phyloP scores from a whole-genome alignment of 1,284 basidiomycete genomes.

The Marasmius fiardii region DNA sequence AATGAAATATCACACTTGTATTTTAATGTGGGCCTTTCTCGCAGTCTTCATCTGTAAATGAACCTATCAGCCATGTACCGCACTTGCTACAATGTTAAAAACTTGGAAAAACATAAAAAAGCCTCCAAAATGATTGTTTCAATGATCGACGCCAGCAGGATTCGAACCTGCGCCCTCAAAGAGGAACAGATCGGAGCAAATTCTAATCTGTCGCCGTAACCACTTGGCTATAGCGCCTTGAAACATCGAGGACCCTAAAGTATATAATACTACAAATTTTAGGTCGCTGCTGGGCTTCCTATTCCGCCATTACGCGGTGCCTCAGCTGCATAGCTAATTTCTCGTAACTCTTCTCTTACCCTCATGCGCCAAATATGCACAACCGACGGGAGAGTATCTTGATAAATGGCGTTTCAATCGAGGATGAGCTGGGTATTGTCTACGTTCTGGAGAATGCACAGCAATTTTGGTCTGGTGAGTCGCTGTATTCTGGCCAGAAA shows the following conservation, averaged over 20 bases:
- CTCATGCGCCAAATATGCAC: neutral
- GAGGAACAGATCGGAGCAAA: conserved; percentile 59
- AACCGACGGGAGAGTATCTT: conserved; percentile 6
- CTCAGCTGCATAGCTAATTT: neutral
- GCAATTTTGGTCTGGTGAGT: conserved; percentile 84
- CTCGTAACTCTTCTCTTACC: no score
- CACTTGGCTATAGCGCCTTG: conserved; percentile 47
- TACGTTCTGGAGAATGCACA: conserved; percentile 78
- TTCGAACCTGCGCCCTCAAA: conserved; percentile 70
- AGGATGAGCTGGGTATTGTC: conserved; percentile 63
- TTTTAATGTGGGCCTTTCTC: no score
- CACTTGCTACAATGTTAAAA: no score
- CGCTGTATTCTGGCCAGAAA: conserved; percentile 7
- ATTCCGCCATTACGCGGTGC: neutral
- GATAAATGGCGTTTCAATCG: conserved; percentile 28
- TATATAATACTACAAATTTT: neutral
- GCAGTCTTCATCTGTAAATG: no score
- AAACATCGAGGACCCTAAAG: neutral
- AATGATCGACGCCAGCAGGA: conserved; percentile 61
- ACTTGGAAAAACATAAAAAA: neutral
- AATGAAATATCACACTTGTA: no score
- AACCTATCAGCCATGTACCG: no score
- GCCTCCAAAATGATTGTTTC: no score
- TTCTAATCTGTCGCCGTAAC: conserved; percentile 47
- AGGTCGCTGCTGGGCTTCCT: neutral